Base-by-base conservation (phyloP, 2,329 filamentous ascomycete genomes). In the Fusarium coffeatum region DNA sequence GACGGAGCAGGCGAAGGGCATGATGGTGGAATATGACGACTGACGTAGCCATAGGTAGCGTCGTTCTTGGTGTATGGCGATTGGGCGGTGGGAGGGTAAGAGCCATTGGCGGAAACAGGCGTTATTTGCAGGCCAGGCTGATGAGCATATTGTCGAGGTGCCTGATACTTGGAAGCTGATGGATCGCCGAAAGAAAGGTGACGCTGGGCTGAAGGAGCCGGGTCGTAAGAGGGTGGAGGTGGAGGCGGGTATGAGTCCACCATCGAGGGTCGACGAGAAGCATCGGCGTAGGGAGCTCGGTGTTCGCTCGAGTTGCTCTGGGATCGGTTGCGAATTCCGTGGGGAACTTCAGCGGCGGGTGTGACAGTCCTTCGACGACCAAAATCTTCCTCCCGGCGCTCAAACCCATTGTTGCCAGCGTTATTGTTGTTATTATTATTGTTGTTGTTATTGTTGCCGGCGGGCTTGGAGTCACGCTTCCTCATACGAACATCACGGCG, bases 401-500 rank as follows among this genome's bases (percentile, higher is more conserved):
- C 82, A 53, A 83, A 84, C 49, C 83, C 82, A 46, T 83, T 83
- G 10, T 53, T 53, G 13, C 65, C 60, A 32, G 55, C 59, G 55
- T 83, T 82, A 42, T 83, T 83, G 12, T 83, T 83, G 81, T 28
- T 28, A 41, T 83, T 83, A 11, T 83, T 83, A 12, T 68, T 65
- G 4, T 32, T 82, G 43, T 83, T 83, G 13, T 83, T 83, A 13
- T 64, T 65, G 10, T 83, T 82, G 43, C 83, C 83, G 9, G 66
- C 56, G 30, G 85, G 82, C 81, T 95, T 94, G 66, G 87, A 87
- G 64, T 93, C 92, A 40, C 93, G 90, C 76, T 93, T 91, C 80
- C 94, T 90, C 92, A 97, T 97, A 61, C 94, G 90, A 9, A 97
- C 93, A 81, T 98, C 96, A 69, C 96, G 92, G 59, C 96, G 89